Evolutionary conservation across 2,329 filamentous ascomycete species (phyloP), one percentile per base, ranked within the genome.

Genomic region (Fusarium sp.): DNA sequence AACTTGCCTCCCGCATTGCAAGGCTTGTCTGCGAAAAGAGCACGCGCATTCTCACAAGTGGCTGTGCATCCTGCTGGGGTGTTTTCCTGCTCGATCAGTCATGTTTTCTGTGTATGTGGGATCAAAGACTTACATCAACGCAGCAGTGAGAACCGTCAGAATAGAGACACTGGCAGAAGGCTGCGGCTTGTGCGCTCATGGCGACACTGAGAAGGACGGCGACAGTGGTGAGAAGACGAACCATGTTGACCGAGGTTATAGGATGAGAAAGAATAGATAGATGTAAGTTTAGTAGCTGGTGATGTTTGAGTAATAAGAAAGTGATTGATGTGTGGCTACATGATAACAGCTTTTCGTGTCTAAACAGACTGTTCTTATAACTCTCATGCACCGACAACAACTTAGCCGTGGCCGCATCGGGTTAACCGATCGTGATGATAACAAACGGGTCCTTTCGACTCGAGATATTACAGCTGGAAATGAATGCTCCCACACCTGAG

Each of bases 71-170:
- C 34, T 37, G 34, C 34, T 37, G 34, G 34, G 10, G 34, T 37
- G 18, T 37, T 37, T 37, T 37, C 34, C 34, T 37, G 34, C 11
- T 37, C 34, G 18, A 3, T 37, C 18, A 37, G 18, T n/a, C 9
- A 37, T 7, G 18, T 4, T 37, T 7, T n/a, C 10, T 37, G 16
- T 1, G 0, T n/a, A 12, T n/a, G 5, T 12, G 10, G 11, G 34
- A 37, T 37, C 3, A 12, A 11, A 10, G 3, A 12, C 18, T 37
- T 37, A 37, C 34, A 37, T 37, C 34, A 37, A 37, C 34, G 10
- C 34, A 37, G 34, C 34, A 37, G 18, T 37, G 34, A n/a, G 34
- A 37, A 7, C 34, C 34, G 3, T 37, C 34, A 3, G 34, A 10
- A n/a, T 37, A 37, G 18, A 37, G 34, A 37, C 34, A 37, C 7